Evolutionary conservation across 2,329 filamentous ascomycete species (phyloP).

Genomic region (Fusarium sp.): DNA sequence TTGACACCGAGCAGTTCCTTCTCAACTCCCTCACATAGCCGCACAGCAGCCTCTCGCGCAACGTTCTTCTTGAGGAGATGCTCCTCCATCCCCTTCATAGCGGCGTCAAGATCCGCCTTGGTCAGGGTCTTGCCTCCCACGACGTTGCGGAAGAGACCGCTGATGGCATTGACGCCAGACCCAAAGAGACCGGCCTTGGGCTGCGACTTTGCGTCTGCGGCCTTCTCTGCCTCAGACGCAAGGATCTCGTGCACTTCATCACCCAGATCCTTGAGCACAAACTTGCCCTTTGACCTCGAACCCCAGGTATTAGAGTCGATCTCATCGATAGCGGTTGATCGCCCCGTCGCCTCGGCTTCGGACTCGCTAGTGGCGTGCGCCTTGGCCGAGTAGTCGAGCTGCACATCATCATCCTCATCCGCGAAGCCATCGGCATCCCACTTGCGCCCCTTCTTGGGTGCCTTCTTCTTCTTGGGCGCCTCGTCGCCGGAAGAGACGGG

Average conservation of each 20-base stretch:
- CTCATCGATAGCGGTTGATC: conserved; percentile 73
- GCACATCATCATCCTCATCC: conserved; percentile 81
- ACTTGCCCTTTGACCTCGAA: conserved; percentile 87
- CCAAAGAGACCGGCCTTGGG: conserved; percentile 75
- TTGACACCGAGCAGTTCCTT: conserved; percentile 90
- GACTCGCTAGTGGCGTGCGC: conserved; percentile 65
- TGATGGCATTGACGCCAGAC: conserved; percentile 82
- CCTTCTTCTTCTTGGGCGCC: conserved; percentile 66
- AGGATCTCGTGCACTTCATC: conserved; percentile 94
- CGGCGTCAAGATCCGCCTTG: conserved; percentile 88
- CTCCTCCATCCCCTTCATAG: conserved; percentile 95
- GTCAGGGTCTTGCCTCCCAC: conserved; percentile 94
- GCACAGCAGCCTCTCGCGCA: conserved; percentile 90
- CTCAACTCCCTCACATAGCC: conserved; percentile 91
- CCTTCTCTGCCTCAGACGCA: conserved; percentile 74
- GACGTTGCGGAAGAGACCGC: conserved; percentile 91
- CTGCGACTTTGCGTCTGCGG: conserved; percentile 58
- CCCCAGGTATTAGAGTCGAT: conserved; percentile 88
- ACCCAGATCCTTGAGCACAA: conserved; percentile 91
- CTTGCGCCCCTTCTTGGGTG: conserved; percentile 89
- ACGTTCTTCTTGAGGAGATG: conserved; percentile 96
- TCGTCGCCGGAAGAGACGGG: conserved; percentile 88
- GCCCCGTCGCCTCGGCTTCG: conserved; percentile 59
- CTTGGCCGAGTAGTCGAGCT: conserved; percentile 88
- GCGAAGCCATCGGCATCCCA: conserved; percentile 93